These are phyloP conservation scores for Lactarius evosmus DNA, from an alignment of 768 basidiomycete genomes.

Conservation along the genomic window DNA sequence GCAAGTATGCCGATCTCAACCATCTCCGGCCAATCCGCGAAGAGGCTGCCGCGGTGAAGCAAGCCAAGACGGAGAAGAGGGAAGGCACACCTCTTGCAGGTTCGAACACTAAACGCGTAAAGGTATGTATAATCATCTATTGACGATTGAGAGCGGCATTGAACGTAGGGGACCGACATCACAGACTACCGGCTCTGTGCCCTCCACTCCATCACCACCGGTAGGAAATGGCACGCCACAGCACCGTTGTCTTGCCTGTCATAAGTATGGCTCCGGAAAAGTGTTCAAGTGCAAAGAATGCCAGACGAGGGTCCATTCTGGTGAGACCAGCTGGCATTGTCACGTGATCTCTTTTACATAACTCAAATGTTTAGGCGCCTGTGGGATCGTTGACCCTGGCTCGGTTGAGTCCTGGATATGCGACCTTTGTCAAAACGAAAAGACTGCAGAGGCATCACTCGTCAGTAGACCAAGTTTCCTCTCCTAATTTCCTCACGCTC, in stretches of 20 bases:
- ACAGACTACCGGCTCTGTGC: constrained; percentile 45
- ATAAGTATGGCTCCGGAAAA: constrained; percentile 71
- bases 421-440: constrained; percentile 84
- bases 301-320: constrained; percentile 74
- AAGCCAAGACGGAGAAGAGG: constrained; percentile 45
- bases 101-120: constrained; percentile 59
- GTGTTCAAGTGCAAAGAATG: constrained; percentile 83
- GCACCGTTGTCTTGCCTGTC: constrained; percentile 71
- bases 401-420: constrained; percentile 77
- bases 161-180: not conserved
- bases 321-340: constrained; percentile 40
- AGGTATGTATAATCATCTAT: constrained; percentile 38
- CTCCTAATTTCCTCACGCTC: constrained; percentile 14
- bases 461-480: constrained; percentile 42
- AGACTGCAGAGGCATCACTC: constrained; percentile 74
- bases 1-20: constrained; percentile 90
- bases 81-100: constrained; percentile 59
- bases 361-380: constrained; percentile 45
- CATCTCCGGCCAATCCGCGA: constrained; percentile 64
- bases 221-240: constrained; percentile 44
- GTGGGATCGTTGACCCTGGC: constrained; percentile 64
- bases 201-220: constrained; percentile 63
- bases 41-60: constrained; percentile 48
- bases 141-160: not conserved
- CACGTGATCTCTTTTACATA: not conserved